phyloP scores from a whole-genome alignment of 2,329 filamentous ascomycete genomes.

The Neopestalotiopsis sp. region DNA sequence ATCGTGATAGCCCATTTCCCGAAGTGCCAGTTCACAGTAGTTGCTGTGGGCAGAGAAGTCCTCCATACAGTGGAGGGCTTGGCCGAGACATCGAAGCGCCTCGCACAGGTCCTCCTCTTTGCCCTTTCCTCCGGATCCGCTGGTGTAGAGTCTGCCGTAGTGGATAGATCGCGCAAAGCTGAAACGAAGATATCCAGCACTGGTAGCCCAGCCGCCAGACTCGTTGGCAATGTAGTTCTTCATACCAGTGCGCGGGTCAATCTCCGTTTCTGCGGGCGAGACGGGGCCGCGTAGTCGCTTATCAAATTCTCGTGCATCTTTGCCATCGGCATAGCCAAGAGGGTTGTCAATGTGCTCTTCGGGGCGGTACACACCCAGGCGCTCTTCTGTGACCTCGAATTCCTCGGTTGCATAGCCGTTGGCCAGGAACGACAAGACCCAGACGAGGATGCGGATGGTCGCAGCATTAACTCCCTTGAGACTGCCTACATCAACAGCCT shows the following conservation, averaged over 20 bases:
- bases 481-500: constrained; percentile 81
- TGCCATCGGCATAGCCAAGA: constrained; percentile 83
- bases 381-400: constrained; percentile 82
- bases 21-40: constrained; percentile 78
- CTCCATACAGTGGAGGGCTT: constrained; percentile 79
- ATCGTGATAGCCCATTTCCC: constrained; percentile 71
- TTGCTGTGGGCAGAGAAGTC: constrained; percentile 84
- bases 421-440: constrained; percentile 81
- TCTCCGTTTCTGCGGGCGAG: constrained; percentile 70
- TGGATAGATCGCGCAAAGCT: constrained; percentile 78
- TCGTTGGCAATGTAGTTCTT: constrained; percentile 99
- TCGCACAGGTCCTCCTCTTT: constrained; percentile 82
- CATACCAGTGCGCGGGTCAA: constrained; percentile 86
- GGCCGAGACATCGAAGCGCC: constrained; percentile 76
- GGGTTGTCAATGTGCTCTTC: constrained; percentile 81
- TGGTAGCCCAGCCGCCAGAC: constrained; percentile 85
- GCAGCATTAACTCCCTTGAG: constrained; percentile 79
- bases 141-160: constrained; percentile 77
- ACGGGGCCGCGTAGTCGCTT: constrained; percentile 82
- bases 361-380: constrained; percentile 80
- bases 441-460: constrained; percentile 80
- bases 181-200: constrained; percentile 80
- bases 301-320: constrained; percentile 85
- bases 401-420: constrained; percentile 87
- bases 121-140: constrained; percentile 65